Evolutionary conservation across 1,139 yeast species (phyloP), one percentile per base, ranked within the genome.

Genomic region (Saccharomyces hybrid): DNA sequence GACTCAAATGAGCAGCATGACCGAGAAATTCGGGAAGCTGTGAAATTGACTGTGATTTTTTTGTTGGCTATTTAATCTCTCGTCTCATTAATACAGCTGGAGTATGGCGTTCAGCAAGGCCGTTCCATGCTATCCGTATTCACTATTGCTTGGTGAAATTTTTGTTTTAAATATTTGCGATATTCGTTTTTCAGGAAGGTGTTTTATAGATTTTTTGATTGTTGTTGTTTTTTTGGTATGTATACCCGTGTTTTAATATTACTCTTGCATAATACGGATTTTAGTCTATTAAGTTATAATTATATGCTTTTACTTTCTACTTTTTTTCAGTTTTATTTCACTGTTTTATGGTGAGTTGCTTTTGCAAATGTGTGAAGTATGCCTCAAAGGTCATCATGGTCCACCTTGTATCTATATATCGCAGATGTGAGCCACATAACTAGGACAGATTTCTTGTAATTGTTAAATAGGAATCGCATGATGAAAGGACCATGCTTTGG

Each of bases 1-100:
- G 63, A 54, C 52, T 23, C 52, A 62, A 32, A 58, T 66, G 60
- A 52, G 58, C 14, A 64, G 62, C 25, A 55, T 66, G 8, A 55
- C 62, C 14, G 63, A 64, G 19, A 58, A 62, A 50, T 57, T 66
- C 46, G 57, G 61, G 27, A 58, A 60, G 38, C 60, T 64, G 41
- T 63, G 53, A 55, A 2, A 27, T 31, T 5, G 8, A 26, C 29
- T 8, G 13, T 16, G n/a, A 38, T 19, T 3, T 28, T 14, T 5
- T 32, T 1, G 3, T 42, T 19, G 6, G 47, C 23, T 5, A 5
- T 23, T 16, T n/a, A 5, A 8, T n/a, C 9, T 23, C 26, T 14
- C 23, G 9, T 28, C 11, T 16, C 14, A 38, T 16, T 9, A 5
- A 8, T 9, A 38, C 5, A 8, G 25, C 25, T 16, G 44, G 26